Conservation (phyloP, 345 rosid species). For the Linum trigynum region DNA sequence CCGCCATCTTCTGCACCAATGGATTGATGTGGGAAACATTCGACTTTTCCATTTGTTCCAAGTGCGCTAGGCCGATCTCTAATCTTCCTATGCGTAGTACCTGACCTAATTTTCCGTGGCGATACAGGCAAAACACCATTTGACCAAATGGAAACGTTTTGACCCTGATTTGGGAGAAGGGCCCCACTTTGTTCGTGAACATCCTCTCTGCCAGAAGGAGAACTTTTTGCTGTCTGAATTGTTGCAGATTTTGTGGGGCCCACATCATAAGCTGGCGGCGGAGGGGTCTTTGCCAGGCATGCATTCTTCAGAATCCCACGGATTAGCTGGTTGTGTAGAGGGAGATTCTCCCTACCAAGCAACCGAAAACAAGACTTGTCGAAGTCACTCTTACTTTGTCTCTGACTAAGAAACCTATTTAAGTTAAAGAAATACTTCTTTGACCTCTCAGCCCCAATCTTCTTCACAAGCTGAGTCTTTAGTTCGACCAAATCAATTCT, state of each 20-base stretch:
- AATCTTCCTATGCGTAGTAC: constrained; percentile 46
- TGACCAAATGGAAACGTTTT: constrained; percentile 49
- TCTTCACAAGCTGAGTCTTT: constrained; percentile 66
- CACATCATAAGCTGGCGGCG: constrained; percentile 51
- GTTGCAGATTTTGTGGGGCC: constrained; percentile 38
- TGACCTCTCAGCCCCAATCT: constrained; percentile 76
- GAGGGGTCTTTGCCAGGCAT: constrained; percentile 55
- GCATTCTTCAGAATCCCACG: constrained; percentile 74
- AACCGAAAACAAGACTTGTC: constrained; percentile 62
- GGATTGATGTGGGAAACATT: constrained; percentile 40
- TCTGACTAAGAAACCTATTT: constrained; percentile 76
- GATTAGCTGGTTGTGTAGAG: constrained; percentile 80
- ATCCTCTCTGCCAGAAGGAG: constrained; percentile 37
- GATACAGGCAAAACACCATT: constrained; percentile 73
- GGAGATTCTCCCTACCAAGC: constrained; percentile 84
- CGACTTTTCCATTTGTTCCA: constrained; percentile 82
- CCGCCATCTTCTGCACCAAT: constrained; percentile 42
- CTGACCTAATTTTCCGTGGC: constrained; percentile 61
- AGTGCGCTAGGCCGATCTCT: constrained; percentile 73
- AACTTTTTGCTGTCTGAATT: constrained; percentile 28
- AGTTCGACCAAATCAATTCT: constrained; percentile 80
- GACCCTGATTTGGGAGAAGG: constrained; percentile 44
- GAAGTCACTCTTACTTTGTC: constrained; percentile 74
- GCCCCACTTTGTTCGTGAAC: constrained; percentile 46
- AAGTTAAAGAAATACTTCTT: constrained; percentile 65